Evolutionary conservation across 164 flowering plant species (phyloP).

Genomic region (Pachysandra terminalis): DNA sequence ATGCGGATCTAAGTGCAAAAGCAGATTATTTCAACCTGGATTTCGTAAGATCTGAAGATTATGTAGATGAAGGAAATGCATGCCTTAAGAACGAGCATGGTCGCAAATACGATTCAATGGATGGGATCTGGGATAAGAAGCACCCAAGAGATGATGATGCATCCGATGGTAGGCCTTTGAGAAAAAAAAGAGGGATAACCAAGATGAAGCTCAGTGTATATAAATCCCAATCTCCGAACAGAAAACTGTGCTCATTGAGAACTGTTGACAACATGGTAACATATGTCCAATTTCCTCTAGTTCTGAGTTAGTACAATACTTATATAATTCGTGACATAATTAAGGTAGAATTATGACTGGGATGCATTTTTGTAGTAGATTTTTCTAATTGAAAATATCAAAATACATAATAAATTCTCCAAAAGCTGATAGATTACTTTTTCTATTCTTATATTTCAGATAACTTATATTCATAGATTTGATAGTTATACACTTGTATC

Average conservation of each 20-base stretch:
- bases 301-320: too few species aligned
- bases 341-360: background rate
- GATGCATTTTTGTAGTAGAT: too few species aligned
- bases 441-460: background rate
- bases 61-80: conserved; percentile 13
- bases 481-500: background rate
- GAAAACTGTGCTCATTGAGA: background rate
- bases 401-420: background rate
- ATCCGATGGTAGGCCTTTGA: background rate
- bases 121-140: conserved; percentile 5
- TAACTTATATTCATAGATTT: background rate
- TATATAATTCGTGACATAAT: too few species aligned
- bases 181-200: background rate
- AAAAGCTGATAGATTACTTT: background rate
- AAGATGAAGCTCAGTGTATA: conserved; percentile 9
- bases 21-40: background rate
- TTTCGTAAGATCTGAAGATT: background rate
- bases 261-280: background rate
- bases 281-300: background rate
- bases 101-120: background rate
- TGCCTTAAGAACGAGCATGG: background rate
- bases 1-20: background rate
- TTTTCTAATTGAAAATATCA: too few species aligned
- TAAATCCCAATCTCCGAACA: conserved; percentile 1
- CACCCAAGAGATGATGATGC: conserved; percentile 8